Evolutionary conservation across 495 filamentous ascomycete species (phyloP), one percentile per base, ranked within the genome.

Genomic region (Penicillium lagena): DNA sequence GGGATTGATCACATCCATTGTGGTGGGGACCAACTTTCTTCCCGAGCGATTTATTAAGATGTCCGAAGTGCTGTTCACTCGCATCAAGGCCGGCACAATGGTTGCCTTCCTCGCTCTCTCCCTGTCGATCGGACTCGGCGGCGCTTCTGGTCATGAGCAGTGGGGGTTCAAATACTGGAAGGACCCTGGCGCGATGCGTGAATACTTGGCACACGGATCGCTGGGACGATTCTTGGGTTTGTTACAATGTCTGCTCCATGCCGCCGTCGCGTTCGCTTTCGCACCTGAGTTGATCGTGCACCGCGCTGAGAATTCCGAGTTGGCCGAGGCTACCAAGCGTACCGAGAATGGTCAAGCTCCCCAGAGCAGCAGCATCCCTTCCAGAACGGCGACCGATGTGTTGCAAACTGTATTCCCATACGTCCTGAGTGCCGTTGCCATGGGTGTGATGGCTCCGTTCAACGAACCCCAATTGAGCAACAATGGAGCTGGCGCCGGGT

Each of bases 141-240:
- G 81, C 12, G 80, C 84, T 42, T 81, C 85, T 1, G 65, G 75
- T 1, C 56, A 76, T 37, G 77, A 83, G 43, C 71, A 76, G 6
- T 87, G 83, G 58, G 87, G 85, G 4, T 93, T 91, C 59, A 71
- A 81, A 14, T 90, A 82, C 62, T 93, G 87, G 87, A 70, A 61
- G 11, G 59, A 78, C 14, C 87, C 87, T 0, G 87, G 87, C 0
- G 67, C 87, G 13, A 86, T 93, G 55, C 73, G 73, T 12, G 76
- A 81, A 50, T 69, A 84, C 47, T 75, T 86, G 47, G 66, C 68
- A 37, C 65, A 62, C 0, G 88, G 86, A 7, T 8, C 60, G 15
- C 54, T 82, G 3, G 88, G 88, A 35, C 76, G 75, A 35, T 82
- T 85, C 47, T 62, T 86, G 30, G 86, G 84, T 4, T 81, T 90